Conservation (phyloP, 148 eudicot genomes). For the Nepenthes mirabilis region DNA sequence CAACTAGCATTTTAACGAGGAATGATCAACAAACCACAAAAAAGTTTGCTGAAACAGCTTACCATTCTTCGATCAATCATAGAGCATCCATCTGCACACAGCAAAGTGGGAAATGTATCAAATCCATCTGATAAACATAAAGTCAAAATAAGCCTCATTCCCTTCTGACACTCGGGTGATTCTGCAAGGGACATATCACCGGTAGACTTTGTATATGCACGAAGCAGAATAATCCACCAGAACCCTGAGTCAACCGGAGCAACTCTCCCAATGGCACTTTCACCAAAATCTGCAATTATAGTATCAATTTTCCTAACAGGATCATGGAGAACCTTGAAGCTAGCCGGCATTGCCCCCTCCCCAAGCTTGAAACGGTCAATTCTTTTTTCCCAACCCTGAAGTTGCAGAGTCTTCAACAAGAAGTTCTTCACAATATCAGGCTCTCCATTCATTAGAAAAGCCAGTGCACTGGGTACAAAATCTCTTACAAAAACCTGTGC, state of each 20-base stretch:
- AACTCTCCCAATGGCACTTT: slow-evolving; percentile 98
- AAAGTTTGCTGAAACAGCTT: slow-evolving; percentile 9
- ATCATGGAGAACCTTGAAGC: slow-evolving; percentile 96
- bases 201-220: slow-evolving; percentile 93
- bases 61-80: slow-evolving; percentile 99
- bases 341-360: slow-evolving; percentile 99
- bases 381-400: slow-evolving; percentile 98
- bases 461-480: slow-evolving; percentile 97
- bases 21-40: background rate
- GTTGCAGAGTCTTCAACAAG: slow-evolving; percentile 79
- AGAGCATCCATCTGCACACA: slow-evolving; percentile 98
- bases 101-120: slow-evolving; percentile 89
- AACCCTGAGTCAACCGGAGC: slow-evolving; percentile 99
- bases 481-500: slow-evolving; percentile 91
- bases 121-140: slow-evolving; percentile 92
- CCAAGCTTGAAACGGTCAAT: slow-evolving; percentile 95
- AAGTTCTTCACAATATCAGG: slow-evolving; percentile 95
- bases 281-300: slow-evolving; percentile 89
- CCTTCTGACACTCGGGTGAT: slow-evolving; percentile 95
- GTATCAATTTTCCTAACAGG: slow-evolving; percentile 83
- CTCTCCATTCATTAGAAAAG: slow-evolving; percentile 96
- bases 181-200: slow-evolving; percentile 82
- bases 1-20: too few relatives aligned
- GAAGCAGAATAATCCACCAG: slow-evolving; percentile 98
- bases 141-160: slow-evolving; percentile 75